Percentiles rank a stretch among this genome's conserved stretches.
Evolutionary conservation across 176 grass and related monocot genomes (phyloP).

Genomic region (Aechmea fasciata): DNA sequence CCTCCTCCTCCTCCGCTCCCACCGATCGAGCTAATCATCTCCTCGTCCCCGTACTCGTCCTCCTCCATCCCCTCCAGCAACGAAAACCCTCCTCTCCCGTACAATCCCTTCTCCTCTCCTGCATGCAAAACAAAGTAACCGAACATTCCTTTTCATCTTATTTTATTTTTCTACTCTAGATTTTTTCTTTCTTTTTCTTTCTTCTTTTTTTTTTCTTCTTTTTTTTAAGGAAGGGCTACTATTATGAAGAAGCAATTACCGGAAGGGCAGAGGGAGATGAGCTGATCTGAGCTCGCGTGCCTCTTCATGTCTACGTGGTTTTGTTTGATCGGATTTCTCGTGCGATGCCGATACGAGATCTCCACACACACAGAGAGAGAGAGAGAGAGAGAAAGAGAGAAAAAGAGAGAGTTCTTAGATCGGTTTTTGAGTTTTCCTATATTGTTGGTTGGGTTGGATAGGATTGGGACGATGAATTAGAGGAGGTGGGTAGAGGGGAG

Average conservation of each 20-base stretch:
- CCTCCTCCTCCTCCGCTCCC: not conserved
- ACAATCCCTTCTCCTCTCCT: conserved; percentile 25
- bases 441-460: too few relatives aligned
- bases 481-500: not conserved
- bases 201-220: too few relatives aligned
- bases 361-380: not conserved
- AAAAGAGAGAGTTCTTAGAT: not conserved
- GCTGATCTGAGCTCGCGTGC: conserved; percentile 21
- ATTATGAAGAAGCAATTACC: conserved; percentile 18
- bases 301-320: conserved; percentile 20
- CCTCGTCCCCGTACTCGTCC: conserved; percentile 11
- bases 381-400: not conserved
- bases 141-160: not conserved
- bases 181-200: too few relatives aligned
- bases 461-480: not conserved
- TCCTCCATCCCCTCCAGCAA: conserved; percentile 21
- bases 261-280: conserved; percentile 22
- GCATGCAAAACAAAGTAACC: not conserved
- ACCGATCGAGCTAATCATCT: conserved; percentile 1
- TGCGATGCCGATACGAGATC: not conserved
- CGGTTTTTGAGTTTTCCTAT: too few relatives aligned
- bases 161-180: too few relatives aligned
- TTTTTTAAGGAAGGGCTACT: not conserved
- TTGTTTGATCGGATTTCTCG: not conserved
- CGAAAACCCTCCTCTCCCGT: conserved; percentile 7